Percentiles rank a stretch among this genome's conserved stretches.
These are phyloP conservation scores for Calophaca sinica DNA, from an alignment of 306 rosid species.

Conservation along the genomic window DNA sequence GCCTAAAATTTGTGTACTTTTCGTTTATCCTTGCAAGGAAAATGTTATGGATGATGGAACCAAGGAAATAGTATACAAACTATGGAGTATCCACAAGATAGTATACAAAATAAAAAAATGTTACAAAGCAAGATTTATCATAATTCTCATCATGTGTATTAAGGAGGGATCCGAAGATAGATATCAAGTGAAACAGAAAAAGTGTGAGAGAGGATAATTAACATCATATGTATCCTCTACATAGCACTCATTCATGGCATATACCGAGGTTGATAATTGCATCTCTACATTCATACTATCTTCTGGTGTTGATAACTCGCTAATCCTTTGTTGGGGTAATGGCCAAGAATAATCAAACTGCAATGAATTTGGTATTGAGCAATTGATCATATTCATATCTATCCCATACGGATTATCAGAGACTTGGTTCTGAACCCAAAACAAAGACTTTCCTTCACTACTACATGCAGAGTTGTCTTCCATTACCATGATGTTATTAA, in stretches of 20 bases:
- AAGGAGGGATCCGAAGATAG: no score
- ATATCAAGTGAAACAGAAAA: constrained; percentile 41
- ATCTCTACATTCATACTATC: constrained; percentile 31
- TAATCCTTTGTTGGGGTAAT: constrained; percentile 36
- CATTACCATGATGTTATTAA: constrained; percentile 21
- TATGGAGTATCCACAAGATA: no score
- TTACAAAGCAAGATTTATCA: constrained; percentile 28
- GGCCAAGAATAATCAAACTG: constrained; percentile 57
- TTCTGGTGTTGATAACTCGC: constrained; percentile 32
- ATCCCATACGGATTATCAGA: constrained; percentile 46
- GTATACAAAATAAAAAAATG: no score
- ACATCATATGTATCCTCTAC: constrained; percentile 38
- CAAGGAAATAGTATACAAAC: no score
- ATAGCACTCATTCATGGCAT: constrained; percentile 37
- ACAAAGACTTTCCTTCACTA: constrained; percentile 47
- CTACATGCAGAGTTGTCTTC: constrained; percentile 34
- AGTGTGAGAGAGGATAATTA: constrained; percentile 44
- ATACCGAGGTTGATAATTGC: constrained; percentile 9
- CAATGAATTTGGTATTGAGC: constrained; percentile 32
- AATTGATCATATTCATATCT: constrained; percentile 55
- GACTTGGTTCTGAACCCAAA: constrained; percentile 49
- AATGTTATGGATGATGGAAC: no score
- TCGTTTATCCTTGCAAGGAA: no score
- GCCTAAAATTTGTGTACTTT: no score
- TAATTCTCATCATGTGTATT: not conserved